These are phyloP conservation scores for Talaromyces funiculosus DNA, from an alignment of 2,329 filamentous ascomycete genomes.

Conservation along the genomic window DNA sequence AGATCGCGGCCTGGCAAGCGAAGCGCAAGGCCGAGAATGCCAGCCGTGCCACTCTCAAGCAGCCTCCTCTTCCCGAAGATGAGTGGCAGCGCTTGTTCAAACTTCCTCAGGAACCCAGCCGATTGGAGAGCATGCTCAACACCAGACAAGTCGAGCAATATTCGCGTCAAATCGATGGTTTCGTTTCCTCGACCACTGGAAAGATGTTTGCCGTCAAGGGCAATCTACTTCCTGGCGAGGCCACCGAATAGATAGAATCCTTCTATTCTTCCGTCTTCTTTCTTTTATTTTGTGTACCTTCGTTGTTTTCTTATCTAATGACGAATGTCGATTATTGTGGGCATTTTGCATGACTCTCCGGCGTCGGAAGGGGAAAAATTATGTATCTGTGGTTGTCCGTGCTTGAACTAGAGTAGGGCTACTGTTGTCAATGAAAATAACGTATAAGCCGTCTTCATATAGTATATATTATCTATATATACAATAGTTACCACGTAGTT, in stretches of 20 bases:
- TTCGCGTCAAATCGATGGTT: conserved; percentile 92
- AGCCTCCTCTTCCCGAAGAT: conserved; percentile 82
- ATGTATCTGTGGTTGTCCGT: conserved; percentile 16
- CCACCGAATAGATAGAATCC: conserved; percentile 28
- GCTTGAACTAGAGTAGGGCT: conserved; percentile 7
- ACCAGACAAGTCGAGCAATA: conserved; percentile 97
- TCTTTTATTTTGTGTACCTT: conserved; percentile 18
- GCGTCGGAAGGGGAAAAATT: conserved; percentile 36
- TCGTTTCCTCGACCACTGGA: conserved; percentile 80
- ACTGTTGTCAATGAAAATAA: conserved; percentile 1
- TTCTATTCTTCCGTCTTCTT: conserved; percentile 18
- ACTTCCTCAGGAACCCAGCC: conserved; percentile 87
- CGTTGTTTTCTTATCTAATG: conserved; percentile 10
- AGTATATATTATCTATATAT: not conserved
- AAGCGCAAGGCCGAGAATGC: conserved; percentile 97
- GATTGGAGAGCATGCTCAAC: conserved; percentile 89
- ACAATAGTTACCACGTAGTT: too few relatives aligned
- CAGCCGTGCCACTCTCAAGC: conserved; percentile 76
- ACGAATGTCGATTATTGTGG: conserved; percentile 17
- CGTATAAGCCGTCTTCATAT: not conserved
- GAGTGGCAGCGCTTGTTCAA: conserved; percentile 99
- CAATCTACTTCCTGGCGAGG: conserved; percentile 56
- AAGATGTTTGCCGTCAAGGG: conserved; percentile 97
- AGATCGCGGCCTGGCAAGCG: conserved; percentile 92
- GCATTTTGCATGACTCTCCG: conserved; percentile 36